phyloP scores from a whole-genome alignment of 2,329 filamentous ascomycete species.

The Arthrobotrys conoides region DNA sequence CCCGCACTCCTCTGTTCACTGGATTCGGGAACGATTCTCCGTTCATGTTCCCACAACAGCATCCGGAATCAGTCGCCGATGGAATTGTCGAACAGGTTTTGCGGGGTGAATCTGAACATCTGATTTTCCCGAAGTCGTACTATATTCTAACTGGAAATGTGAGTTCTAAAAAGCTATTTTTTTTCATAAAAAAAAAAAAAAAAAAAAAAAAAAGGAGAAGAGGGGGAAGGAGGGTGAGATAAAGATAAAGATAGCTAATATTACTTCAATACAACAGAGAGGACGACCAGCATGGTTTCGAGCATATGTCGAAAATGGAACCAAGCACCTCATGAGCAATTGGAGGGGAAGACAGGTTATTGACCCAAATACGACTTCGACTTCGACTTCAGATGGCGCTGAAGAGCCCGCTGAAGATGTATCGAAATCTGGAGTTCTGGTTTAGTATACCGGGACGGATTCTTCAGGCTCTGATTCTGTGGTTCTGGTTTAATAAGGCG shows the following conservation, averaged over 20 bases:
- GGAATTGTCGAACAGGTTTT: slow-evolving; percentile 75
- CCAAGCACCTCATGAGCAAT: slow-evolving; percentile 59
- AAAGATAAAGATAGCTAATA: neutral
- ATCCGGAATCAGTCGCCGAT: slow-evolving; percentile 76
- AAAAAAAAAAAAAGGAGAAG: too few species aligned
- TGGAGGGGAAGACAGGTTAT: slow-evolving; percentile 62
- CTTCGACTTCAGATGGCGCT: slow-evolving; percentile 9
- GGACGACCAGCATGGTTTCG: slow-evolving; percentile 64
- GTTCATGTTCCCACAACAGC: slow-evolving; percentile 72
- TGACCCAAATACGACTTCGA: slow-evolving; percentile 42
- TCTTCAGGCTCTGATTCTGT: neutral
- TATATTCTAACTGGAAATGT: slow-evolving; percentile 68
- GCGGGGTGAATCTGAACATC: slow-evolving; percentile 72
- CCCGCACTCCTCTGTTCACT: slow-evolving; percentile 74
- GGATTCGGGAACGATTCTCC: slow-evolving; percentile 71
- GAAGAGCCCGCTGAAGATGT: slow-evolving; percentile 46
- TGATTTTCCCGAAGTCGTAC: slow-evolving; percentile 72
- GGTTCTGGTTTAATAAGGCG: neutral
- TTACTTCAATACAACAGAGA: slow-evolving; percentile 28
- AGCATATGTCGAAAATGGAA: slow-evolving; percentile 30
- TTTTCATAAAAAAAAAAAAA: neutral
- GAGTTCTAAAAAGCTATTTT: slow-evolving; percentile 6
- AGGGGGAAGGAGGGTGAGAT: too few species aligned
- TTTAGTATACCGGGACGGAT: slow-evolving; percentile 11
- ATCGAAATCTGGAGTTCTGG: slow-evolving; percentile 53